A percentile compares a stretch with the other conserved stretches of the same genome.
phyloP scores from a whole-genome alignment of 2,329 filamentous ascomycete species.

The Penicillium polonicum region DNA sequence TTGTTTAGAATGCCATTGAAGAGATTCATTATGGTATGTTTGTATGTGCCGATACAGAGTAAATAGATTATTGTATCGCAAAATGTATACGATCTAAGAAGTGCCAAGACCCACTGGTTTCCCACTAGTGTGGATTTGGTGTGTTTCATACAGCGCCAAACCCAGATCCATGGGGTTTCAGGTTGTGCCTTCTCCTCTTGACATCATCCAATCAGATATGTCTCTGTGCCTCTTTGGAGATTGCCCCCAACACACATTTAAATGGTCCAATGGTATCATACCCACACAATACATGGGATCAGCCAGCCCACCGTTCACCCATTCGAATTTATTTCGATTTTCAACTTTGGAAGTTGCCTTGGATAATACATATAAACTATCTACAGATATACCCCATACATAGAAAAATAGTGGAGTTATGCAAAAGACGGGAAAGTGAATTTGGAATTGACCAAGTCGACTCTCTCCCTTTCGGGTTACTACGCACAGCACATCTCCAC shows the following conservation, averaged over 20 bases:
- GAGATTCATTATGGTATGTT: too few species aligned
- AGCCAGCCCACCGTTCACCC: slow-evolving; percentile 17
- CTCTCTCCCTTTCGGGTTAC: slow-evolving; percentile 2
- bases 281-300: slow-evolving; percentile 9
- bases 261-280: background rate
- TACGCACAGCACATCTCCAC: slow-evolving; percentile 9
- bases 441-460: background rate
- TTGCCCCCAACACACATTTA: background rate
- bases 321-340: background rate
- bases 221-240: background rate
- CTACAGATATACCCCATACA: too few species aligned
- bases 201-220: background rate
- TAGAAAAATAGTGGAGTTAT: background rate
- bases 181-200: slow-evolving; percentile 11
- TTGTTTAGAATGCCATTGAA: background rate
- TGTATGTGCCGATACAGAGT: too few species aligned
- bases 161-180: slow-evolving; percentile 31
- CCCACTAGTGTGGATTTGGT: slow-evolving; percentile 24
- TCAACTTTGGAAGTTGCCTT: too few species aligned
- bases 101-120: slow-evolving; percentile 18
- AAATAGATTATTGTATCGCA: too few species aligned
- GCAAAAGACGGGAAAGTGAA: background rate
- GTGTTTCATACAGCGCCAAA: slow-evolving; percentile 29
- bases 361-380: background rate
- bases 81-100: background rate